Evolutionary conservation across 2,329 filamentous ascomycete genomes (phyloP).

Genomic region (Phymatotrichopsis omnivora): DNA sequence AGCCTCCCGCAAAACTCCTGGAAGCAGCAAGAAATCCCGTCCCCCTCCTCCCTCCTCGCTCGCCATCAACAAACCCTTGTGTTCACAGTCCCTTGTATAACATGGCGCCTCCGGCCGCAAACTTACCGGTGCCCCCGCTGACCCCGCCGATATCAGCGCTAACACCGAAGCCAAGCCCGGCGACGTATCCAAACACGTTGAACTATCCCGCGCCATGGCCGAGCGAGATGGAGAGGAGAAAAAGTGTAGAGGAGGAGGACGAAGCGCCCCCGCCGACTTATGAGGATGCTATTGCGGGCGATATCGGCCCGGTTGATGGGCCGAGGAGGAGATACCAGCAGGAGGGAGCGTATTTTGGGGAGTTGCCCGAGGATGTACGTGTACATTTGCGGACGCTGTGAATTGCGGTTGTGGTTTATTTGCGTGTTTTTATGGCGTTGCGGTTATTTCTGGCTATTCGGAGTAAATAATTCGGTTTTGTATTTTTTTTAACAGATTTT

Average conservation of each 20-base stretch:
- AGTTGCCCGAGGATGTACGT: conserved; percentile 22
- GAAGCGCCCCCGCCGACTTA: conserved; percentile 29
- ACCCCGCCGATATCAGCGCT: conserved; percentile 12
- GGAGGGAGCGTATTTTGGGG: conserved; percentile 21
- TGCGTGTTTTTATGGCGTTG: not conserved
- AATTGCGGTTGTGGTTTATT: not conserved
- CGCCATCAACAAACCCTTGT: conserved; percentile 7
- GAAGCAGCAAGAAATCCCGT: conserved; percentile 40
- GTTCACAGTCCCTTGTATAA: no score
- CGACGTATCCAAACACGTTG: not conserved
- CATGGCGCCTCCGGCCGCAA: no score
- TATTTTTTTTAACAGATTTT: not conserved
- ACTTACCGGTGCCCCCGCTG: conserved; percentile 17
- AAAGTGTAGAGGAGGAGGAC: not conserved
- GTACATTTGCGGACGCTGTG: not conserved
- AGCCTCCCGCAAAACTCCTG: conserved; percentile 65
- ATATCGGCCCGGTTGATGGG: conserved; percentile 30
- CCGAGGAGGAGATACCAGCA: conserved; percentile 27
- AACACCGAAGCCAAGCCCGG: conserved; percentile 7
- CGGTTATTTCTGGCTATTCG: not conserved
- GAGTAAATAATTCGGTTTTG: not conserved
- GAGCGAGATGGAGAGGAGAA: not conserved
- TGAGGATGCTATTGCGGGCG: conserved; percentile 30
- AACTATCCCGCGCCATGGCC: not conserved
- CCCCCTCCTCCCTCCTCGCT: conserved; percentile 9